Base-by-base conservation (phyloP, 306 rosid genomes). In the Inga laurina region DNA sequence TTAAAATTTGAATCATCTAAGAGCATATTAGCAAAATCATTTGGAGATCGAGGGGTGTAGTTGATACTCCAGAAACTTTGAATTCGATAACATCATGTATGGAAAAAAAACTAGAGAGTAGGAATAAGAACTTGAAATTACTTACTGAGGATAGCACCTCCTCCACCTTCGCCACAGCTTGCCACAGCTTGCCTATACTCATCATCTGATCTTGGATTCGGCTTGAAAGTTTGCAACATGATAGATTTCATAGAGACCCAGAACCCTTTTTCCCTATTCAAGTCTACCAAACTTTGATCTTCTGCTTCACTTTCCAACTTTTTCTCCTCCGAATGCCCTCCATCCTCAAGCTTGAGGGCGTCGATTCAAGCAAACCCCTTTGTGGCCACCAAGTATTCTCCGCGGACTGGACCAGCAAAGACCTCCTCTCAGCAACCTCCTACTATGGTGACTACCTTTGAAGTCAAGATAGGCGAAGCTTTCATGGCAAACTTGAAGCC, bases 141-240 rank as follows among this genome's bases (percentile, higher is more conserved):
- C 94, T 92, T 65, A 94, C 99, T 82, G 89, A 81, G 12, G 91
- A 90, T 57, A 92, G 87, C 24, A 90, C 86, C 64, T 80, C 92
- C 87, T 96, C 98, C 80, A 92, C 86, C 82, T 91, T 92, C 48
- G 82, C 90, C 90, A 92, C 84, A 75, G 91, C 92, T 70, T 79
- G 82, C 90, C 90, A 92, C 84, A 75, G 91, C 92, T 70, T 79
- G 90, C 74, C 75, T 78, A 81, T 85, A 87, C 72, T 90, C 99
- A 74, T 92, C 93, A 74, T 83, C 90, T 3, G 87, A 87, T 52
- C 88, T 90, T 9, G 83, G 76, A 72, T 79, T 81, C 76, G 82
- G 75, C 74, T 88, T 79, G 75, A 92, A 84, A 79, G 87, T 85
- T 56, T 87, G 90, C 88, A 88, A 75, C 83, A 90, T 51, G 19